phyloP scores from a whole-genome alignment of 768 basidiomycete species.

The Mycena kentingensis region DNA sequence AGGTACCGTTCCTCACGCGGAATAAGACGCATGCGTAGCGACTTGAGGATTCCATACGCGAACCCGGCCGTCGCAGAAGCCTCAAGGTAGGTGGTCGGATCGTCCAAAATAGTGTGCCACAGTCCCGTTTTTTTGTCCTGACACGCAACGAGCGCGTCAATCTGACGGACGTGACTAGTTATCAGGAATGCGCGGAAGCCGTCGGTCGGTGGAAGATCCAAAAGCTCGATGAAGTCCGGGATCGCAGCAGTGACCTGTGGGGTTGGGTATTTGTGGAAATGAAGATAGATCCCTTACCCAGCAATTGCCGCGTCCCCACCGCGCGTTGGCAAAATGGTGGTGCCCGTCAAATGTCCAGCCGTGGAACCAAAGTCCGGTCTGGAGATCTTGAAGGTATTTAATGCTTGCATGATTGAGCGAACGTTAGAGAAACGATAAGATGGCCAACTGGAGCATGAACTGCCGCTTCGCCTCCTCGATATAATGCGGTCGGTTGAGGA shows the following conservation, averaged over 20 bases:
- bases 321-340: conserved; percentile 48
- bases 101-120: conserved; percentile 59
- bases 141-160: conserved; percentile 47
- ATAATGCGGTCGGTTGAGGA: conserved; percentile 51
- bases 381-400: conserved; percentile 46
- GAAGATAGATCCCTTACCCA: too few species aligned
- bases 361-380: conserved; percentile 51
- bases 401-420: conserved; percentile 26
- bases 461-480: conserved; percentile 57
- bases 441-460: conserved; percentile 48
- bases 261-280: too few species aligned
- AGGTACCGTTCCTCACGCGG: conserved; percentile 43
- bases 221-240: conserved; percentile 51
- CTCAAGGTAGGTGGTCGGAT: conserved; percentile 52
- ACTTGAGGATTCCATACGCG: conserved; percentile 48
- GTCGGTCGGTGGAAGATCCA: conserved; percentile 42
- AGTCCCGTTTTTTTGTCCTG: conserved; percentile 49
- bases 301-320: conserved; percentile 59
- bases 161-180: conserved; percentile 44
- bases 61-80: conserved; percentile 51
- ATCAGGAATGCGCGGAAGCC: conserved; percentile 45
- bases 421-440: not conserved
- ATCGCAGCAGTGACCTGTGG: conserved; percentile 47
- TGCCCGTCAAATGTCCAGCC: conserved; percentile 50
- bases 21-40: conserved; percentile 44